These are phyloP conservation scores for Colletotrichum paranaense DNA, from an alignment of 2,329 filamentous ascomycete species.

Conservation along the genomic window DNA sequence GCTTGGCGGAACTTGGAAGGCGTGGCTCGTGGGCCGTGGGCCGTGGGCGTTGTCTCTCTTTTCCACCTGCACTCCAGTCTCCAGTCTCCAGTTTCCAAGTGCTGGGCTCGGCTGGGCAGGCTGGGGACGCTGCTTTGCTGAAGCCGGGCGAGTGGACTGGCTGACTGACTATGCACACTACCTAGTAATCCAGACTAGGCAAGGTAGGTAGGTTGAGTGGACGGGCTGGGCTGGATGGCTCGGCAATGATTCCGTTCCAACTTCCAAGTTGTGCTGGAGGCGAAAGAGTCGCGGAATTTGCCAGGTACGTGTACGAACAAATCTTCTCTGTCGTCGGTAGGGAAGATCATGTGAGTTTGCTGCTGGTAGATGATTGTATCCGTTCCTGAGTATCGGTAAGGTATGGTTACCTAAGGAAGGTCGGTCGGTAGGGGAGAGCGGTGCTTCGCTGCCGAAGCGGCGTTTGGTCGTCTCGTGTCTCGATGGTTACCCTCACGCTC, in stretches of 20 bases:
- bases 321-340: too few species aligned
- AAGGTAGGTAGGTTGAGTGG: too few species aligned
- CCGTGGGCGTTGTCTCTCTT: conserved; percentile 1
- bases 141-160: too few species aligned
- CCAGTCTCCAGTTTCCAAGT: background rate
- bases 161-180: too few species aligned
- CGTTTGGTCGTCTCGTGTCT: background rate
- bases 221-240: conserved; percentile 12
- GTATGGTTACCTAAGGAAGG: too few species aligned
- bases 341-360: too few species aligned
- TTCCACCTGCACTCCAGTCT: background rate
- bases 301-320: background rate
- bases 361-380: too few species aligned
- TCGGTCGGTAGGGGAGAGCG: background rate
- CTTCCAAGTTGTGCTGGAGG: conserved; percentile 8
- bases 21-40: conserved; percentile 14
- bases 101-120: background rate
- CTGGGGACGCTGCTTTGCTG: background rate
- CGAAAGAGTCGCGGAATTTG: background rate
- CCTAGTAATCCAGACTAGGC: too few species aligned
- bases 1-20: conserved; percentile 7
- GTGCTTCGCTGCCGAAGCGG: background rate
- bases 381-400: too few species aligned
- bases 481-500: background rate
- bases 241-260: conserved; percentile 31